These are phyloP conservation scores for Russula earlei DNA, from an alignment of 768 basidiomycete genomes.

Conservation along the genomic window DNA sequence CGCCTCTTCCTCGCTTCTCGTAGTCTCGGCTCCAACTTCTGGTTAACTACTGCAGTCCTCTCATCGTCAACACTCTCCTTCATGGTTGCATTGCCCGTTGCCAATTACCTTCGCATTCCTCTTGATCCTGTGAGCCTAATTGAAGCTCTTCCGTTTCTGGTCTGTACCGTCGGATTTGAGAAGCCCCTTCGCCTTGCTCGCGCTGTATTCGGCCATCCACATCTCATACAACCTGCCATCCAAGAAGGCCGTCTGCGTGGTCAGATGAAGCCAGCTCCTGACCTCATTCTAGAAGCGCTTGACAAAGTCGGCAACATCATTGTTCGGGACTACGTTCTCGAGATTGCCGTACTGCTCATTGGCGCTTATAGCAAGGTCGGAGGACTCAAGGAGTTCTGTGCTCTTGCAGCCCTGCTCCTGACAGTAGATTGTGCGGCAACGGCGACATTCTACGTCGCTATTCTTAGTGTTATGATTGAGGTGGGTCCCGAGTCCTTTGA, in stretches of 20 bases:
- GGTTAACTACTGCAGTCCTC: constrained; percentile 67
- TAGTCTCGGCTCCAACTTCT: constrained; percentile 68
- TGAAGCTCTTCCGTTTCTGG: constrained; percentile 94
- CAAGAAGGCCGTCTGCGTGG: constrained; percentile 27
- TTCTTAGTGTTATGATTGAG: constrained; percentile 94
- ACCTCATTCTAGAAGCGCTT: constrained; percentile 79
- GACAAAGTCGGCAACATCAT: constrained; percentile 71
- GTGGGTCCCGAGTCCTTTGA: constrained; percentile 32
- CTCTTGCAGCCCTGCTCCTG: constrained; percentile 83
- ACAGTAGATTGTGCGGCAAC: constrained; percentile 81
- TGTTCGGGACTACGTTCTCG: constrained; percentile 87
- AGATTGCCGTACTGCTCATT: constrained; percentile 79
- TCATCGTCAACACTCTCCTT: constrained; percentile 76
- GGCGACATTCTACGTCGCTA: constrained; percentile 81
- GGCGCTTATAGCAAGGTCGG: constrained; percentile 83
- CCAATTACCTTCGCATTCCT: constrained; percentile 69
- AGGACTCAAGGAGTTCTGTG: constrained; percentile 89
- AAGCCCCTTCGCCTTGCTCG: constrained; percentile 89
- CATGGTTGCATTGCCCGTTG: constrained; percentile 70
- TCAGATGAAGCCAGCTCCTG: constrained; percentile 65
- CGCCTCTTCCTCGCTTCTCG: constrained; percentile 84
- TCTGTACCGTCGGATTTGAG: constrained; percentile 97
- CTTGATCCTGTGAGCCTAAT: constrained; percentile 90
- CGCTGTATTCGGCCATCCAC: constrained; percentile 80
- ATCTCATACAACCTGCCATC: constrained; percentile 28